phyloP scores from a whole-genome alignment of 768 basidiomycete genomes.

The Trametes maxima region DNA sequence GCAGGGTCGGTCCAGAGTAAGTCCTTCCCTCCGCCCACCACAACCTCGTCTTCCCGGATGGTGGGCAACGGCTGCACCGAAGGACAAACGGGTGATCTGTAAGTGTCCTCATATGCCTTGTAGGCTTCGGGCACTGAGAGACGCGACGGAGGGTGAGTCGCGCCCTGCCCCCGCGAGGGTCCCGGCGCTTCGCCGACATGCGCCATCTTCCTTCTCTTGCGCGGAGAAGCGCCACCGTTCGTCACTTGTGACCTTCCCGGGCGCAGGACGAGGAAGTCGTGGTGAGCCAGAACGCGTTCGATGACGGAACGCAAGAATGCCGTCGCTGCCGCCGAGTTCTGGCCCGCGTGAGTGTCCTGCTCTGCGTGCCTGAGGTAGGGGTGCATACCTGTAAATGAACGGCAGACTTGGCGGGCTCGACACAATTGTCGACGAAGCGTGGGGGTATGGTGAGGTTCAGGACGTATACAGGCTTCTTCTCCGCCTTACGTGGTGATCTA shows the following conservation, averaged over 20 bases:
- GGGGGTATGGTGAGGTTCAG: constrained; percentile 73
- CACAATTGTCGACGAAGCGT: constrained; percentile 68
- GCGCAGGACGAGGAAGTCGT: constrained; percentile 52
- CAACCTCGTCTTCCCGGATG: background rate
- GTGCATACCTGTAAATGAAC: constrained; percentile 67
- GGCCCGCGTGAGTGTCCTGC: background rate
- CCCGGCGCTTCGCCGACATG: background rate
- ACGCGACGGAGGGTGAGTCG: background rate
- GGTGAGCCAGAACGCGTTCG: constrained; percentile 61
- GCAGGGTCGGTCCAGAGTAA: constrained; percentile 64
- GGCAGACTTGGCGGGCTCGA: constrained; percentile 76
- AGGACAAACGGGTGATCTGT: background rate
- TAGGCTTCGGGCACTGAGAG: background rate
- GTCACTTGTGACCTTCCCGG: constrained; percentile 21
- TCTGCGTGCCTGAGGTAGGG: background rate
- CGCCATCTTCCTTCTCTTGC: constrained; percentile 52
- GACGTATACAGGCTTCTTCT: constrained; percentile 82
- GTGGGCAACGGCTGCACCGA: background rate
- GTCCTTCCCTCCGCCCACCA: constrained; percentile 12
- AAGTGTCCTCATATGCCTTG: background rate
- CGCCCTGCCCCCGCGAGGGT: background rate
- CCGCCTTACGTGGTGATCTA: constrained; percentile 76
- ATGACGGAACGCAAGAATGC: constrained; percentile 61
- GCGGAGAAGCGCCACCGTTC: constrained; percentile 38
- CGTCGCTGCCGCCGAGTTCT: constrained; percentile 63